A percentile compares a stretch with the other conserved stretches of the same genome.
Evolutionary conservation across 2,329 filamentous ascomycete species (phyloP).

Genomic region (Exophiala aquamarina): DNA sequence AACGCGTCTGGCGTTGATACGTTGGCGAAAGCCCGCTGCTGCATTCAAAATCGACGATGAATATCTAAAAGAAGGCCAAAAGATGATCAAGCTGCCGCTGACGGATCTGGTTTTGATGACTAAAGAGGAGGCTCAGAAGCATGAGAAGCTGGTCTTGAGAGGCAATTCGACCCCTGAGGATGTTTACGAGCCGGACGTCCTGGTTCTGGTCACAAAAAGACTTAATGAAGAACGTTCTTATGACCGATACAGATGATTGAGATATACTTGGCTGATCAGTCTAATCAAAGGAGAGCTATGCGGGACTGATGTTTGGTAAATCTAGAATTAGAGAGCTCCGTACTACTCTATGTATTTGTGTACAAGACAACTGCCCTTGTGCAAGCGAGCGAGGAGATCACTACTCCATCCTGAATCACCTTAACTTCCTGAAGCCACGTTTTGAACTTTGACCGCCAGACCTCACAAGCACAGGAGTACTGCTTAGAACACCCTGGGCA

Average conservation of each 20-base stretch:
- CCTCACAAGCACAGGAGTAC: no score
- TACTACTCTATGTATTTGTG: no score
- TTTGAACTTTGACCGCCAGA: no score
- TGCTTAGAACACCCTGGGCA: no score
- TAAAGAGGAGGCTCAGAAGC: constrained; percentile 78
- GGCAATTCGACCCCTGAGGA: constrained; percentile 67
- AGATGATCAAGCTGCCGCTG: constrained; percentile 66
- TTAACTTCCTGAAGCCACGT: no score
- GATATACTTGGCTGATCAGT: no score
- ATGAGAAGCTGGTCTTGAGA: constrained; percentile 77
- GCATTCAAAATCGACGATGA: constrained; percentile 63
- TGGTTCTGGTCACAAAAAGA: constrained; percentile 66
- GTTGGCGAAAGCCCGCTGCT: constrained; percentile 70
- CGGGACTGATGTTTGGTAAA: no score
- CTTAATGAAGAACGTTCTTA: constrained; percentile 65
- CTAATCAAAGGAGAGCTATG: no score
- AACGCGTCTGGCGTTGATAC: constrained; percentile 73
- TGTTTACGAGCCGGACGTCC: constrained; percentile 68
- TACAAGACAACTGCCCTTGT: no score
- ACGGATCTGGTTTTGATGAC: constrained; percentile 82
- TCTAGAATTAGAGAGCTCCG: no score
- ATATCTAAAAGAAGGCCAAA: constrained; percentile 67
- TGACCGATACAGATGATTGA: constrained; percentile 47
- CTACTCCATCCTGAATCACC: no score
- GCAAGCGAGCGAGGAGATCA: no score